Evolutionary conservation across 2,329 filamentous ascomycete genomes (phyloP).

Genomic region (Periconia macrospinosa): DNA sequence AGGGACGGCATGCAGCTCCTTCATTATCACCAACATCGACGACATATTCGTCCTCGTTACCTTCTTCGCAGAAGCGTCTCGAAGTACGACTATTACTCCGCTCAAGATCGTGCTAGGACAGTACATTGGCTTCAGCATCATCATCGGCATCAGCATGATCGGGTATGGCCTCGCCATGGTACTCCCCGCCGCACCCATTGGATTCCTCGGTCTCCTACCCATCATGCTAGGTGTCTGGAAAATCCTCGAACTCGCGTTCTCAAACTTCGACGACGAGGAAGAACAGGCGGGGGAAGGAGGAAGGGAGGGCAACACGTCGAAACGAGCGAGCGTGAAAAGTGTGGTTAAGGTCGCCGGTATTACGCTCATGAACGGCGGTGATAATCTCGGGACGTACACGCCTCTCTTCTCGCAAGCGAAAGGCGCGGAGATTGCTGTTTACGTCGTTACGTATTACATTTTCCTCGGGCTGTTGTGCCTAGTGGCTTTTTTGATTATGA

Average conservation of each 20-base stretch:
- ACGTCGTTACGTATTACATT: neutral
- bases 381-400: neutral
- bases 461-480: neutral
- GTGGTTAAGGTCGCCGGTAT: neutral
- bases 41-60: slow-evolving; percentile 3
- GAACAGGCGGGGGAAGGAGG: neutral
- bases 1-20: slow-evolving; percentile 1
- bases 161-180: neutral
- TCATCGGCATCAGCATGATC: slow-evolving; percentile 1
- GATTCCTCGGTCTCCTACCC: neutral
- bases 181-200: neutral
- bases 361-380: neutral
- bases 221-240: neutral
- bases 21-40: slow-evolving; percentile 3
- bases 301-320: neutral
- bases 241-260: neutral
- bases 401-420: neutral
- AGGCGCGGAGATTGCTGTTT: neutral
- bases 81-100: neutral
- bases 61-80: slow-evolving; percentile 1
- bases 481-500: neutral
- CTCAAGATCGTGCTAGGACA: slow-evolving; percentile 1
- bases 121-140: slow-evolving; percentile 1
- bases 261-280: neutral
- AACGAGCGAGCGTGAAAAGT: neutral